phyloP scores from a whole-genome alignment of 140 eudicot genomes.

The Oenanthe javanica region DNA sequence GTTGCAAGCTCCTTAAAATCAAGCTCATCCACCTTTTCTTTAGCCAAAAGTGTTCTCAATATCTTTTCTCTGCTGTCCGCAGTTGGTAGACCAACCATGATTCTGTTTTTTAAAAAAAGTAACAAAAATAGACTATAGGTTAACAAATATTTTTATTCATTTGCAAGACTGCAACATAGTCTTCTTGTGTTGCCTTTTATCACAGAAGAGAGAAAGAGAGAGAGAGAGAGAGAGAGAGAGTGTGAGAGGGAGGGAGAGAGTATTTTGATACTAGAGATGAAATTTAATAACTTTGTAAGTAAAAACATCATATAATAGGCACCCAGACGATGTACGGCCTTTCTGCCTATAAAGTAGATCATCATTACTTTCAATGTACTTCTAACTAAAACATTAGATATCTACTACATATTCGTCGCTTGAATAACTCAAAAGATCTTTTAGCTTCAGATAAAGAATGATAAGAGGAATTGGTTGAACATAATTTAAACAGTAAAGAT shows the following conservation, averaged over 20 bases:
- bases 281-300: neutral
- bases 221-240: too few species aligned
- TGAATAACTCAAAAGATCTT: neutral
- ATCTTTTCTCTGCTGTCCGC: constrained; percentile 82
- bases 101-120: constrained; percentile 39
- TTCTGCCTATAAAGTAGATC: neutral
- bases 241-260: too few species aligned
- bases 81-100: constrained; percentile 90
- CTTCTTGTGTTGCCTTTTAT: neutral
- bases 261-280: neutral
- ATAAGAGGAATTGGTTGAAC: neutral
- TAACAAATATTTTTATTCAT: neutral
- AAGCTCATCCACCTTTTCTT: constrained; percentile 62
- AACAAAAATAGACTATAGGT: neutral
- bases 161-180: neutral
- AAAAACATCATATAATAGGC: neutral
- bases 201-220: too few species aligned
- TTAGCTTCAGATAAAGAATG: neutral
- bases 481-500: neutral
- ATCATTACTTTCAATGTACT: neutral
- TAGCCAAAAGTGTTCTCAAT: constrained; percentile 71
- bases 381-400: too few species aligned
- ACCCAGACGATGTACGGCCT: neutral
- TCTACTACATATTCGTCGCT: neutral
- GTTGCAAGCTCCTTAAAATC: constrained; percentile 84